Base-by-base conservation (phyloP, 2,329 filamentous ascomycete genomes). In the Penicillium sclerotigenum region DNA sequence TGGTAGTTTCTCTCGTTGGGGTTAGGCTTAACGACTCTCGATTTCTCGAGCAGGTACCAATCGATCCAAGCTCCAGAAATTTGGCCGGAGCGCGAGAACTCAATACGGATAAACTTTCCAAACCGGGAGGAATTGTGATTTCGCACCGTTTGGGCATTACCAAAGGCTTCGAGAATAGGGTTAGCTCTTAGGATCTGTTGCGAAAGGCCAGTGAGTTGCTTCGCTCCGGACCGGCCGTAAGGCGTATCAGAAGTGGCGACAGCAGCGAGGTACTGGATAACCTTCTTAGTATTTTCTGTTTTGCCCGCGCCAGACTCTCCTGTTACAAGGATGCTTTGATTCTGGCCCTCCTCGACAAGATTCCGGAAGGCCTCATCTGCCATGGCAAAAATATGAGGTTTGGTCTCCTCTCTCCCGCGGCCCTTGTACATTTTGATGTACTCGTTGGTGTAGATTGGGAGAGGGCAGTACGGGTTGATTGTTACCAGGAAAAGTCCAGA, bases 71-170 rank as follows among this genome's bases (percentile, higher is more conserved):
- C 94, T 34, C 95, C 95, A 4, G 89, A 89, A 63, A 99, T 99
- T 52, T 94, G 89, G 28, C 95, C 95, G 34, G 84, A 84, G 24
- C 89, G 83, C 33, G 86, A 91, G 75, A 99, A 97, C 71, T 97
- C 91, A 68, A 99, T 99, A 47, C 95, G 85, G 71, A 99, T 99
- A 69, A 99, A 99, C 73, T 99, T 99, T 70, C 94, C 94, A 68
- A 99, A 99, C 61, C 94, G 87, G 5, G 94, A 99, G 0, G 94
- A 99, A 72, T 99, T 99, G 77, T 99, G 94, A 74, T 99, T 99
- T 52, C 94, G 85, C 29, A 99, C 91, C 0, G 94, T 99, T 72
- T 99, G 95, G 1, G 94, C 94, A 70, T 99, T 99, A 58, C 95
- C 95, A 68, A 99, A 99, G 1, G 94, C 89, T 81, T 99, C 95